Base-by-base conservation (phyloP, 2,329 filamentous ascomycete genomes). In the Teratosphaeria gauchensis region DNA sequence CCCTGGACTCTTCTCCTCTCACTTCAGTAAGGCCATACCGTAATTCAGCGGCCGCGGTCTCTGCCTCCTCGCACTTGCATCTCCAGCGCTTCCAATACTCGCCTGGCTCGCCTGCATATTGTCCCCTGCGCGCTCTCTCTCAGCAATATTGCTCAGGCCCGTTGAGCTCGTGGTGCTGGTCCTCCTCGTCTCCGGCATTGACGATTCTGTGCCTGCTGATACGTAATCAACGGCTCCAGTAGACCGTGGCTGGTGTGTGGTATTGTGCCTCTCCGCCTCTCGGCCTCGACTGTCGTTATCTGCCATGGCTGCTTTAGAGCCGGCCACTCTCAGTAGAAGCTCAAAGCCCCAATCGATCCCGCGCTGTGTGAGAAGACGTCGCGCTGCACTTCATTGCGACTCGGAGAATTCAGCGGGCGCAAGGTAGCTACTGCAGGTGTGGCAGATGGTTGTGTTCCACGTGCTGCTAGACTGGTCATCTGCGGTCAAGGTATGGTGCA, bases 1-100 rank as follows among this genome's bases (percentile, higher is more conserved):
- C 4, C 1, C 35, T 16, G 4, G 11, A 5, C 35, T 42, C 35
- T 16, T 14, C 35, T 19, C 21, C 6, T 16, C 14, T 21, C 51
- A 12, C 28, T 21, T 19, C 16, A 12, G 48, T 31, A 28, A 28
- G 24, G 21, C 31, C 58, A 55, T 62, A 68, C 68, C 69, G 59
- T 70, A 69, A 56, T 70, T 65, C 55, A 63, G 30, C 42, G 65
- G 67, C 56, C 66, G 62, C 28, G 66, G 61, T 21, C 67, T 58
- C 21, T 63, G 63, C 48, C 65, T 59, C 38, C 63, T 62, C 38
- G 58, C 54, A 32, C 28, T 16, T 30, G 35, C 28, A 33, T 48
- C 56, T 58, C 56, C 59, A 11, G 58, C 59, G 46, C 60, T 63
- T 33, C 59, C 55, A 51, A 65, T 51, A 57, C 67, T 68, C 28